Conservation (phyloP, 2,329 filamentous ascomycete genomes). For the Diaporthe longicolla region DNA sequence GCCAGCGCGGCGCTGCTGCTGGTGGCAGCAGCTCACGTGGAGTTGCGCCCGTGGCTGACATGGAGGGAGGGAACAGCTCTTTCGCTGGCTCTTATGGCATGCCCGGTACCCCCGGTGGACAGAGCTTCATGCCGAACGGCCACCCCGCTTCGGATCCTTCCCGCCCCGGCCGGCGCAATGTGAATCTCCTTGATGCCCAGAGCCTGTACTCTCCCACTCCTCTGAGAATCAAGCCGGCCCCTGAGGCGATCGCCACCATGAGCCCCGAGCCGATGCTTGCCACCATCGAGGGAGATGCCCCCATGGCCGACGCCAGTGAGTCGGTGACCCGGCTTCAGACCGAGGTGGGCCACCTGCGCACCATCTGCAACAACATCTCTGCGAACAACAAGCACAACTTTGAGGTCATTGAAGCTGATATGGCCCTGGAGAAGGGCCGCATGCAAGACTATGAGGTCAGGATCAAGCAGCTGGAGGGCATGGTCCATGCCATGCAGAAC, state of each 20-base stretch:
- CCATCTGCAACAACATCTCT: conserved; percentile 30
- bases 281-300: conserved; percentile 2
- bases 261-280: conserved; percentile 32
- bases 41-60: not conserved
- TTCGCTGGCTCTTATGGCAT: conserved; percentile 2
- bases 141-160: not conserved
- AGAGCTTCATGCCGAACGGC: not conserved
- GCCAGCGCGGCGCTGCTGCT: not conserved
- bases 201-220: not conserved
- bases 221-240: not conserved
- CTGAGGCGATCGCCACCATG: not conserved
- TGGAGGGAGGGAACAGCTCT: not conserved
- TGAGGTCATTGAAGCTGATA: conserved; percentile 7
- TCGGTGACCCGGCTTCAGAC: not conserved
- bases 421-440: conserved; percentile 7
- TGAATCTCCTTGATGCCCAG: not conserved
- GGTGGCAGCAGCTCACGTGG: not conserved
- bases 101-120: too few species aligned
- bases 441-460: not conserved
- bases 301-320: not conserved
- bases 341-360: conserved; percentile 37
- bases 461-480: conserved; percentile 13
- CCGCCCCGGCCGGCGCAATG: not conserved
- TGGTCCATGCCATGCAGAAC: conserved; percentile 20
- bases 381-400: conserved; percentile 8